These are phyloP conservation scores for Saitozyma podzolica DNA, from an alignment of 768 basidiomycete genomes.

Conservation along the genomic window DNA sequence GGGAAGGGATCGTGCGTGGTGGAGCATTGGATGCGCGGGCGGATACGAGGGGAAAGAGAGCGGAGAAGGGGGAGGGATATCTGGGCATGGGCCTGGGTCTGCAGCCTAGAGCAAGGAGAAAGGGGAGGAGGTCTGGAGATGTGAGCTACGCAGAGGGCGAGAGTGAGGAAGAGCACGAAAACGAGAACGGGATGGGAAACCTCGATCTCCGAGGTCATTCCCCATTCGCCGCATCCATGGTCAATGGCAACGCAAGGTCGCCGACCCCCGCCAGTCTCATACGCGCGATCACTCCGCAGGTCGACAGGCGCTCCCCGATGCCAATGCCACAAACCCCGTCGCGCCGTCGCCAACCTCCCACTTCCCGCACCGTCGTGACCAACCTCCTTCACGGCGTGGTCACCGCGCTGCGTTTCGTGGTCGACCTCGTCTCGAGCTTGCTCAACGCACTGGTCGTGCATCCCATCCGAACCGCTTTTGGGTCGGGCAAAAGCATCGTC, in stretches of 20 bases:
- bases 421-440: conserved; percentile 18
- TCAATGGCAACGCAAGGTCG: conserved; percentile 22
- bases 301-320: conserved; percentile 23
- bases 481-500: conserved; percentile 15
- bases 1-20: conserved; percentile 35
- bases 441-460: conserved; percentile 12
- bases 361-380: conserved; percentile 32
- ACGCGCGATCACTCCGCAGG: conserved; percentile 32
- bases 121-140: conserved; percentile 18
- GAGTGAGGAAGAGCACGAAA: conserved; percentile 15
- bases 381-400: conserved; percentile 39
- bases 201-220: conserved; percentile 6
- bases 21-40: conserved; percentile 42
- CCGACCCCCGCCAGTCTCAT: conserved; percentile 36
- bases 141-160: conserved; percentile 7
- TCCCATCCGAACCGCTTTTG: conserved; percentile 10
- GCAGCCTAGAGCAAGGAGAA: conserved; percentile 30
- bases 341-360: conserved; percentile 26
- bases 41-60: conserved; percentile 35
- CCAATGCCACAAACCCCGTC: conserved; percentile 14
- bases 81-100: conserved; percentile 44
- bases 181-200: conserved; percentile 5
- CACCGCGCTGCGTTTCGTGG: conserved; percentile 24
- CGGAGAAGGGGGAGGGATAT: conserved; percentile 43
- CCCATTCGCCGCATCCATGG: conserved; percentile 11